phyloP scores from a whole-genome alignment of 2,329 filamentous ascomycete species.

The Epichloe gansuensis region DNA sequence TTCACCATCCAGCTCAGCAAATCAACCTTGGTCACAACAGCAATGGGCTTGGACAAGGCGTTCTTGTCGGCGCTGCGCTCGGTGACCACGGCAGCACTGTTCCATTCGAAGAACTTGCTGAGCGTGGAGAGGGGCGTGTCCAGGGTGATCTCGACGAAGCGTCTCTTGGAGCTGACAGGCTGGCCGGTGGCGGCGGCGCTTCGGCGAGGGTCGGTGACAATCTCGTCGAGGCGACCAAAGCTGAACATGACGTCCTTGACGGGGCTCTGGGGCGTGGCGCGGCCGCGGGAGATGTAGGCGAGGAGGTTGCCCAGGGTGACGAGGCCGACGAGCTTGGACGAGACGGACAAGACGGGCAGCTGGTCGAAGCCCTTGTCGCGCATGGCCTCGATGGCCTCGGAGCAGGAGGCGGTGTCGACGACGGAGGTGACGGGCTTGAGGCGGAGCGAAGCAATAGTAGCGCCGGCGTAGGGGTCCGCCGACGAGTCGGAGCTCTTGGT shows the following conservation, averaged over 20 bases:
- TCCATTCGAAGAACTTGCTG: conserved; percentile 95
- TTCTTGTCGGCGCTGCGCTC: conserved; percentile 49
- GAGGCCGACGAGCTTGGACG: conserved; percentile 68
- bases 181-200: conserved; percentile 30
- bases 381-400: conserved; percentile 93
- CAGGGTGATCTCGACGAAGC: conserved; percentile 88
- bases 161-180: conserved; percentile 37
- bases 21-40: conserved; percentile 94
- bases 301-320: conserved; percentile 92
- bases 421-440: conserved; percentile 91
- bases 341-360: conserved; percentile 69
- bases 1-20: conserved; percentile 84
- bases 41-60: conserved; percentile 61
- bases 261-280: conserved; percentile 58
- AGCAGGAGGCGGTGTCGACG: conserved; percentile 54
- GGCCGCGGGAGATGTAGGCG: conserved; percentile 74
- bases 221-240: conserved; percentile 75
- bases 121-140: conserved; percentile 75
- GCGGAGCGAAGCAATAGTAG: conserved; percentile 69
- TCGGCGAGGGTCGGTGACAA: conserved; percentile 75
- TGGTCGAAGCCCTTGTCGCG: conserved; percentile 97
- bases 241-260: conserved; percentile 94
- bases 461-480: conserved; percentile 59
- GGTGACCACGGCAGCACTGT: conserved; percentile 88
- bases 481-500: conserved; percentile 25